Conservation (phyloP, 768 basidiomycete species). For the Aureoboletus auriporus region DNA sequence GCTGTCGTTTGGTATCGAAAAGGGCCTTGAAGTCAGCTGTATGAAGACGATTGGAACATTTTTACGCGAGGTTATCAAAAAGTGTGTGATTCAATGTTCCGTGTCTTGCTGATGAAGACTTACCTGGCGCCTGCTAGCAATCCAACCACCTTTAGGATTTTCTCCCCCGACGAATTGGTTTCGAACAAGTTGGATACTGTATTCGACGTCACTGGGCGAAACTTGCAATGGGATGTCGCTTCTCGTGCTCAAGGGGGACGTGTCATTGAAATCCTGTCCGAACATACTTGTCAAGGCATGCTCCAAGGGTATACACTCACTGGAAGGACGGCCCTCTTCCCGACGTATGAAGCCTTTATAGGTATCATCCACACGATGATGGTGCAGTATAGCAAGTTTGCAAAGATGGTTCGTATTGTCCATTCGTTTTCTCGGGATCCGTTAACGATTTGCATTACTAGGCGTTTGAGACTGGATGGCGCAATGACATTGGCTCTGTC, state of each 20-base stretch:
- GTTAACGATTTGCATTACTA: slow-evolving; percentile 9
- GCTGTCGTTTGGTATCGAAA: slow-evolving; percentile 47
- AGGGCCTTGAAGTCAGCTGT: slow-evolving; percentile 62
- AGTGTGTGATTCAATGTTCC: slow-evolving; percentile 33
- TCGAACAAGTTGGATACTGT: slow-evolving; percentile 87
- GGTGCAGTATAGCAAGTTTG: slow-evolving; percentile 86
- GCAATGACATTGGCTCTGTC: slow-evolving; percentile 63
- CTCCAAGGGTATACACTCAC: slow-evolving; percentile 91
- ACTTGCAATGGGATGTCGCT: slow-evolving; percentile 83
- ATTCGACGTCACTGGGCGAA: slow-evolving; percentile 60
- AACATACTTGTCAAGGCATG: slow-evolving; percentile 88
- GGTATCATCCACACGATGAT: slow-evolving; percentile 90
- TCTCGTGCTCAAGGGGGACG: slow-evolving; percentile 71
- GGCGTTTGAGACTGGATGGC: slow-evolving; percentile 66
- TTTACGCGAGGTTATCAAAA: slow-evolving; percentile 51
- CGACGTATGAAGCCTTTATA: slow-evolving; percentile 88
- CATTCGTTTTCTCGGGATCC: neutral
- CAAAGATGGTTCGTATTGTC: slow-evolving; percentile 59
- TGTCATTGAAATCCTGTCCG: slow-evolving; percentile 84
- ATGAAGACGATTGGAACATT: slow-evolving; percentile 69
- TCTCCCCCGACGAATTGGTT: slow-evolving; percentile 85
- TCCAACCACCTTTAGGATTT: slow-evolving; percentile 77
- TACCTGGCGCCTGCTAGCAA: slow-evolving; percentile 42
- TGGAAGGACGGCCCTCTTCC: slow-evolving; percentile 81
- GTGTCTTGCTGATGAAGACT: neutral